Evolutionary conservation across 2,329 filamentous ascomycete genomes (phyloP).

Genomic region (Monosporascus sp.): DNA sequence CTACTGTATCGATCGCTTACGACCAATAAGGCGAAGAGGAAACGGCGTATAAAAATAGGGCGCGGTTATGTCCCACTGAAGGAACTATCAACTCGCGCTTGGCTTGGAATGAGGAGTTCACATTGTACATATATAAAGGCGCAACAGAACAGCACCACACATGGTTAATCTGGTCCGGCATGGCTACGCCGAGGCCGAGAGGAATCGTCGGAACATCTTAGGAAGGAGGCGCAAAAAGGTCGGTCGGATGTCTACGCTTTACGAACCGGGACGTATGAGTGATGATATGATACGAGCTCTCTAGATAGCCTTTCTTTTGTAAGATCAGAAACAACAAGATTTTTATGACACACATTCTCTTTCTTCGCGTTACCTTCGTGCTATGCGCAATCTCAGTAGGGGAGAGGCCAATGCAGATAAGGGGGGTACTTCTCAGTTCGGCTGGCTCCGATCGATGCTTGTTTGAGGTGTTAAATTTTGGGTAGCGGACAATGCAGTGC

Average conservation of each 20-base stretch:
- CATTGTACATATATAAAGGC: conserved; percentile 16
- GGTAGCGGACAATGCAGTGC: no score
- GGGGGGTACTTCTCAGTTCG: no score
- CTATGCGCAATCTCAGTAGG: no score
- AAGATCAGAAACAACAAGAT: no score
- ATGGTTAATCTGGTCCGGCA: conserved; percentile 2
- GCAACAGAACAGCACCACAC: conserved; percentile 5
- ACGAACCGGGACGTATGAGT: conserved; percentile 26
- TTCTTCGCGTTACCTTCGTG: conserved; percentile 2
- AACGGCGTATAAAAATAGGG: conserved; percentile 2
- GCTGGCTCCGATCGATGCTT: no score
- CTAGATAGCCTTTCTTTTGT: background rate
- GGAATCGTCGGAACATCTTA: conserved; percentile 7
- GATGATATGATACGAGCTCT: conserved; percentile 25
- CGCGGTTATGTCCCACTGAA: background rate
- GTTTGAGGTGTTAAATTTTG: no score
- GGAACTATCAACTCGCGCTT: conserved; percentile 2
- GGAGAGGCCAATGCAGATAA: no score
- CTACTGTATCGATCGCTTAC: background rate
- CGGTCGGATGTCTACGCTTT: conserved; percentile 17
- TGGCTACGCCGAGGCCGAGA: conserved; percentile 1
- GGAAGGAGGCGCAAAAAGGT: conserved; percentile 7
- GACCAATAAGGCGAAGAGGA: background rate
- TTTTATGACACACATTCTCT: no score
- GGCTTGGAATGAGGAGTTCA: conserved; percentile 4